phyloP scores from a whole-genome alignment of 1,139 yeast species.

The Wickerhamiella infanticola region DNA sequence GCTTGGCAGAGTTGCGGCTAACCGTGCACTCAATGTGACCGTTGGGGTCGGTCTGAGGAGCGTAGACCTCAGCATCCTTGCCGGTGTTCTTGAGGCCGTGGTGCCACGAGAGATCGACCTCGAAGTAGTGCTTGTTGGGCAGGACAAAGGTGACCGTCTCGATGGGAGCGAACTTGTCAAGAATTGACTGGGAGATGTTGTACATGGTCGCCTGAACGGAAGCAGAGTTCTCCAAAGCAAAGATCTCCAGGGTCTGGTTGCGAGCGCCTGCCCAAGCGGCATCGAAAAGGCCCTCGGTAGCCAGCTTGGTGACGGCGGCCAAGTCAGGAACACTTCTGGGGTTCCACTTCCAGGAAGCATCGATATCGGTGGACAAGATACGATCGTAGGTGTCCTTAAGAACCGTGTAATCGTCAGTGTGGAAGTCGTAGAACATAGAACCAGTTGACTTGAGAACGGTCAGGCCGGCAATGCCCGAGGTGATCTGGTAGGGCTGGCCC shows the following conservation, averaged over 20 bases:
- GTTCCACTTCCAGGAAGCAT: conserved; percentile 57
- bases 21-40: conserved; percentile 82
- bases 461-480: conserved; percentile 66
- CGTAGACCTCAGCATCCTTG: conserved; percentile 58
- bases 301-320: conserved; percentile 35
- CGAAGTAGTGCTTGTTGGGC: conserved; percentile 84
- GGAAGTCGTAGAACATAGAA: conserved; percentile 78
- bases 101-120: conserved; percentile 63
- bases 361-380: conserved; percentile 75
- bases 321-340: conserved; percentile 36
- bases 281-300: conserved; percentile 52
- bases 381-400: conserved; percentile 70
- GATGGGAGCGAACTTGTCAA: conserved; percentile 40
- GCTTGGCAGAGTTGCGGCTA: conserved; percentile 44
- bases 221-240: conserved; percentile 75
- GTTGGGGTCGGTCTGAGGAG: conserved; percentile 85
- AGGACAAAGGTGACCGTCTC: conserved; percentile 53
- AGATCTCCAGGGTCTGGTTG: conserved; percentile 52
- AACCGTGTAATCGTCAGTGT: conserved; percentile 78
- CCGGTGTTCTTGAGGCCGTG: conserved; percentile 54
- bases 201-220: conserved; percentile 94
- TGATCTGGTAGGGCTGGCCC: conserved; percentile 36
- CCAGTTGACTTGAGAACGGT: conserved; percentile 90
- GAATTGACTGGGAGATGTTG: conserved; percentile 68
- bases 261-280: conserved; percentile 44